phyloP scores from a whole-genome alignment of 805 yeast genomes.

The Kazachstania viticola region DNA sequence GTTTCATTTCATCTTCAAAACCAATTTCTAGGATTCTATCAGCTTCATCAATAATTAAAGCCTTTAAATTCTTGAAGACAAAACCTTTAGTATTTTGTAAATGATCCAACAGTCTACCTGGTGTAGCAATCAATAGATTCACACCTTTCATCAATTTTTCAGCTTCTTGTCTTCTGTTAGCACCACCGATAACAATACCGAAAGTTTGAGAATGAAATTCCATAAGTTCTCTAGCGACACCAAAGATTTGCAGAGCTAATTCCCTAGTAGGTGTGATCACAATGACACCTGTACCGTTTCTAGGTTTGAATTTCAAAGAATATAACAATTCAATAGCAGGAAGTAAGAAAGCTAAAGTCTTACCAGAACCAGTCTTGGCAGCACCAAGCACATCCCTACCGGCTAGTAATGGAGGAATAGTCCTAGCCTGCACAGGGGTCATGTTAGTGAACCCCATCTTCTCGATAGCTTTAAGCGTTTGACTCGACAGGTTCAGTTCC shows the following conservation, averaged over 20 bases:
- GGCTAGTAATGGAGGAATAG: slow-evolving; percentile 92
- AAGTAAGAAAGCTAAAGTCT: slow-evolving; percentile 86
- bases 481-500: slow-evolving; percentile 61
- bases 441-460: slow-evolving; percentile 84
- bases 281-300: slow-evolving; percentile 96
- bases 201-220: slow-evolving; percentile 83
- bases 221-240: slow-evolving; percentile 93
- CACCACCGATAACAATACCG: slow-evolving; percentile 97
- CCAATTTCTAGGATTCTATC: slow-evolving; percentile 96
- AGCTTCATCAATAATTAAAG: slow-evolving; percentile 93
- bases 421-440: slow-evolving; percentile 92
- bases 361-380: slow-evolving; percentile 99
- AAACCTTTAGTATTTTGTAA: slow-evolving; percentile 91
- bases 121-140: slow-evolving; percentile 88
- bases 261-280: slow-evolving; percentile 97
- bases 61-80: slow-evolving; percentile 87
- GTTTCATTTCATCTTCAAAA: slow-evolving; percentile 97
- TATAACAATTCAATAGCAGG: slow-evolving; percentile 93
- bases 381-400: slow-evolving; percentile 98
- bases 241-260: slow-evolving; percentile 92
- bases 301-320: slow-evolving; percentile 86
- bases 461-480: slow-evolving; percentile 68
- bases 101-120: slow-evolving; percentile 94
- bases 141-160: slow-evolving; percentile 92
- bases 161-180: slow-evolving; percentile 94